Base-by-base conservation (phyloP, 345 rosid species). In the Diplotaxis tenuifolia region DNA sequence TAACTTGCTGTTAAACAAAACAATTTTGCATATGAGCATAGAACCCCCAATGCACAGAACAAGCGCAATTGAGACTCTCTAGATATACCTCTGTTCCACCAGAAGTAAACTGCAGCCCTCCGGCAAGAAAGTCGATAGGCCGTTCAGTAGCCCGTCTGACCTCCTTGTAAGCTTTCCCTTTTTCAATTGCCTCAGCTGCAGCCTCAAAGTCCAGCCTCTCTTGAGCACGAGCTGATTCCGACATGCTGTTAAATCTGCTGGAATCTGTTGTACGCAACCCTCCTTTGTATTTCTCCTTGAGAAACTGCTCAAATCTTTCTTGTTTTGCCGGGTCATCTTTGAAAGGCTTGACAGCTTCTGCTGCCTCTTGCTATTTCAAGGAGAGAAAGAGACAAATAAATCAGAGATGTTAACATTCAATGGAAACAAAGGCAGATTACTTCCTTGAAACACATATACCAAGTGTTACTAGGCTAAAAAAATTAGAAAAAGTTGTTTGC, bases 191-290 rank as follows among this genome's bases (percentile, higher is more conserved):
- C 74, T 88, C 98, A 9, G 94, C 97, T 71, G 90, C 97, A 69
- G 96, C 91, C 87, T 95, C 99, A 82, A 95, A 95, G 73, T 95
- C 98, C 73, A 95, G 71, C 84, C 88, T 92, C 80, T 95, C 99
- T 59, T 79, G 96, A 34, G 98, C 99, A 81, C 98, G 98, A 81
- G 84, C 92, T 58, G 86, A 79, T 80, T 95, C 99, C 36, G 98
- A 86, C 98, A 95, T 81, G 60, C 74, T 80, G 75, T 79, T 81
- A 29, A 85, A 81, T 75, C 82, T 84, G 74, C 78, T 74, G 59
- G 85, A 82, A 23, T 70, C 84, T 28, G 86, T 67, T 19, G 90
- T 58, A 34, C 96, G 96, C 76, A 95, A 90, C 34, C 98, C 99
- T 77, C 99, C 99, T 67, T 81, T 81, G 75, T 92, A 87, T 81